Conservation (phyloP, 176 grass and related monocot species). For the bread wheat (Triticum aestivum) region DNA sequence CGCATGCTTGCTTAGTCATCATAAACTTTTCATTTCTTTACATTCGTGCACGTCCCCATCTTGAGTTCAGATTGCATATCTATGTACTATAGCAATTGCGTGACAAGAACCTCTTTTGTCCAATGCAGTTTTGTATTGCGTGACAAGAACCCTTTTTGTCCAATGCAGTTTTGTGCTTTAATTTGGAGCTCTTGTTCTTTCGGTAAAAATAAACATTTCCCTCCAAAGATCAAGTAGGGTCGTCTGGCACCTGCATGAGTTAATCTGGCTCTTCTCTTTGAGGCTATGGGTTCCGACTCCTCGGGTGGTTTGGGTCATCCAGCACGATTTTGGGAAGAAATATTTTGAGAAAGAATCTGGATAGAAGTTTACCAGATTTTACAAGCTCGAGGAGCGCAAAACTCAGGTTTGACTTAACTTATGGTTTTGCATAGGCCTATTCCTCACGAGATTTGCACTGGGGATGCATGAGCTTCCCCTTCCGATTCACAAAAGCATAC, state of each 20-base stretch:
- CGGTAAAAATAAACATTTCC: not conserved
- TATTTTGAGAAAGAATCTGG: not conserved
- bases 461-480: not conserved
- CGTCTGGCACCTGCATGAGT: not conserved
- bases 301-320: not conserved
- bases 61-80: not conserved
- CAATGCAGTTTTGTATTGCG: not conserved
- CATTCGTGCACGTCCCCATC: not conserved
- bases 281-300: constrained; percentile 18
- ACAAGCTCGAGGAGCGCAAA: not conserved
- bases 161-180: not conserved
- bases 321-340: not conserved
- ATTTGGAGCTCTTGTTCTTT: not conserved
- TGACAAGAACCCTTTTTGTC: not conserved
- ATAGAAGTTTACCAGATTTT: not conserved
- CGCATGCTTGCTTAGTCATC: constrained; percentile 44
- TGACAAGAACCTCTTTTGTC: constrained; percentile 8
- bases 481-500: not conserved
- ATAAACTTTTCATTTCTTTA: not conserved
- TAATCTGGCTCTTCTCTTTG: constrained; percentile 16
- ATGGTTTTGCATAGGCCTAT: not conserved
- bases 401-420: not conserved
- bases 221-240: not conserved
- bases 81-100: not conserved
- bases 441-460: not conserved